Evolutionary conservation across 148 eudicot species (phyloP).

Genomic region (Chenopodium berlandieri): DNA sequence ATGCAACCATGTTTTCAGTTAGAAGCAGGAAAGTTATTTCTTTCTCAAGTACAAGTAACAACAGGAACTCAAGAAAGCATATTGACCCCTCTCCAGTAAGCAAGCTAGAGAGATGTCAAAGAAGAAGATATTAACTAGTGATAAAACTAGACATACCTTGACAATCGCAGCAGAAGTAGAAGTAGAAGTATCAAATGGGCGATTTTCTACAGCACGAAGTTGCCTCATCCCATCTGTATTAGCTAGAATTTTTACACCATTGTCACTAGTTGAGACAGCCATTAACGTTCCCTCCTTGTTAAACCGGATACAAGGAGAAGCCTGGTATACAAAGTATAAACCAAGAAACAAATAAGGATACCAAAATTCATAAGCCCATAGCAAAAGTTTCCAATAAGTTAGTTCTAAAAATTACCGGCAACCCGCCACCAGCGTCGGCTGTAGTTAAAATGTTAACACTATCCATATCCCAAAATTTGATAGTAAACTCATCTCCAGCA

Average conservation of each 20-base stretch:
- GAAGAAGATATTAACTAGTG: conserved; percentile 6
- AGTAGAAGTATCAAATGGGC: conserved; percentile 67
- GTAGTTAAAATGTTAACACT: conserved; percentile 57
- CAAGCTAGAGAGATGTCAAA: not conserved
- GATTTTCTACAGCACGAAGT: conserved; percentile 54
- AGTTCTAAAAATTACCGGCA: conserved; percentile 50
- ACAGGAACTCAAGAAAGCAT: not conserved
- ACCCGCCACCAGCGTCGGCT: conserved; percentile 79
- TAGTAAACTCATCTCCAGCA: conserved; percentile 73
- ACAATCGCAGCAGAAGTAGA: conserved; percentile 46
- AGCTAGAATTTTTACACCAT: conserved; percentile 82
- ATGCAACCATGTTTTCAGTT: conserved; percentile 17
- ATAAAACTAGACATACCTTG: conserved; percentile 45
- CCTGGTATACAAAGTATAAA: conserved; percentile 36
- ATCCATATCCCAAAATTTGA: conserved; percentile 98
- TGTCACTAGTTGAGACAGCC: conserved; percentile 87
- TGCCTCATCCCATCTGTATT: conserved; percentile 66
- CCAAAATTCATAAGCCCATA: not conserved
- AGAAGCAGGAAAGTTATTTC: not conserved
- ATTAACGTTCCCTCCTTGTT: conserved; percentile 82
- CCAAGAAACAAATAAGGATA: conserved; percentile 20
- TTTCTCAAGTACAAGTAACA: not conserved
- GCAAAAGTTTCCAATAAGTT: conserved; percentile 1
- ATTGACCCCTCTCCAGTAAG: not conserved
- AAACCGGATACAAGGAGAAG: conserved; percentile 87